Percentiles rank a stretch among this genome's conserved stretches.
Conservation (phyloP, 805 yeast species). For the Cyberlindnera nakhonratchasimensis region DNA sequence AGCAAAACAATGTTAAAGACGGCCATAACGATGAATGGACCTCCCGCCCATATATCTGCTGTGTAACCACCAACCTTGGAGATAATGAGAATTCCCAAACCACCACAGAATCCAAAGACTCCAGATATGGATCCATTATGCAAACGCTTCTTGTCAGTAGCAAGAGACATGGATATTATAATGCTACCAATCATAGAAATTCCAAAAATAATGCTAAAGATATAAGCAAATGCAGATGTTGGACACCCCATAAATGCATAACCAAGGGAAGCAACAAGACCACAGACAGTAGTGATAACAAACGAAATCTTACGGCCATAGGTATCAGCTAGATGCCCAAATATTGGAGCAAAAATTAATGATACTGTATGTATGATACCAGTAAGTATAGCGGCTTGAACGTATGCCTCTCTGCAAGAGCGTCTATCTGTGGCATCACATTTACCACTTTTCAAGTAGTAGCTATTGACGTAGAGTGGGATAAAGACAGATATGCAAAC, state of each 20-base stretch:
- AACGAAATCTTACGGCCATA: constrained; percentile 36
- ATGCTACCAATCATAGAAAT: constrained; percentile 59
- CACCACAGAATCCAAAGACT: constrained; percentile 64
- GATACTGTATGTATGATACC: constrained; percentile 63
- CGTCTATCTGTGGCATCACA: constrained; percentile 40
- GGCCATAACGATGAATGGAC: constrained; percentile 56
- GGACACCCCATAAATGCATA: constrained; percentile 35
- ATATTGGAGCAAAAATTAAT: constrained; percentile 57
- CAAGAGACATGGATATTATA: constrained; percentile 61
- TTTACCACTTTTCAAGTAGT: constrained; percentile 46
- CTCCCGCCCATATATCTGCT: constrained; percentile 53
- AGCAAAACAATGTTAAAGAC: constrained; percentile 34
- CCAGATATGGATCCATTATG: constrained; percentile 68
- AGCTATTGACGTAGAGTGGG: constrained; percentile 59
- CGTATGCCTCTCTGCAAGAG: constrained; percentile 59
- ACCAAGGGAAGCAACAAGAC: constrained; percentile 42
- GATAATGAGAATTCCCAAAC: constrained; percentile 58
- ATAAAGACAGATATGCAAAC: constrained; percentile 57
- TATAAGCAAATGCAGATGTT: constrained; percentile 31
- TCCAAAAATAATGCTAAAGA: constrained; percentile 48
- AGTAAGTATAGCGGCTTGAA: constrained; percentile 62
- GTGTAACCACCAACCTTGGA: constrained; percentile 60
- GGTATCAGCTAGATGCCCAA: constrained; percentile 57
- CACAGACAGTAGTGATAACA: constrained; percentile 38
- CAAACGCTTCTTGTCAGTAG: constrained; percentile 41